These are phyloP conservation scores for Chlamydomonas sphaeroides DNA, from an alignment of 139 green algal genomes.

Conservation along the genomic window DNA sequence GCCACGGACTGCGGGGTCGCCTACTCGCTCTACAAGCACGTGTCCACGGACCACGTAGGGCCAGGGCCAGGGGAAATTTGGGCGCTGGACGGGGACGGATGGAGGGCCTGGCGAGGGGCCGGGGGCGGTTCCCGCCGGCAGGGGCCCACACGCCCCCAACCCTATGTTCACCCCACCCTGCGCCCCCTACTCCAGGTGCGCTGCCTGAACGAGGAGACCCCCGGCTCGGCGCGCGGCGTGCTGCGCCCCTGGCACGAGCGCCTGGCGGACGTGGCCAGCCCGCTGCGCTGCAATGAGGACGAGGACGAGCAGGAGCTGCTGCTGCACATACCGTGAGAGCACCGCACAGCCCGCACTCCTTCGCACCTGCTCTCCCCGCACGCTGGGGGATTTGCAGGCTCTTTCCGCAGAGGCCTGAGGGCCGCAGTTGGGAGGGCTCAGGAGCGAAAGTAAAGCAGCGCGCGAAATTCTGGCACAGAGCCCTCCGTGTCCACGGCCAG, in stretches of 20 bases:
- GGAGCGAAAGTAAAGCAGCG: no score
- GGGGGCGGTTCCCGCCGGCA: no score
- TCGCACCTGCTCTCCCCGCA: no score
- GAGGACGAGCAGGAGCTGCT: conserved; percentile 92
- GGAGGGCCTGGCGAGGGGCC: no score
- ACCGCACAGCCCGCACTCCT: no score
- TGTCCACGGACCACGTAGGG: conserved; percentile 71
- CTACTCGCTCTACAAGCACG: conserved; percentile 87
- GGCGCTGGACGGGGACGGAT: no score
- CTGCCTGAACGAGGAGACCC: conserved; percentile 82
- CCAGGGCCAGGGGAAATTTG: not conserved
- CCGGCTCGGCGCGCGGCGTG: conserved; percentile 66
- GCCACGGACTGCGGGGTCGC: conserved; percentile 78
- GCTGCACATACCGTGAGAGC: conserved; percentile 82
- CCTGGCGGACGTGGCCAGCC: conserved; percentile 48
- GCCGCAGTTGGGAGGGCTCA: no score
- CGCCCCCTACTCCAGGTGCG: conserved; percentile 63
- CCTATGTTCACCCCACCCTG: no score
- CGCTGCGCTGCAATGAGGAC: conserved; percentile 68
- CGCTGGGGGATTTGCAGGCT: no score
- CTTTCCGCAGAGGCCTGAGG: no score
- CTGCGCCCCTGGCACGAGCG: conserved; percentile 74
- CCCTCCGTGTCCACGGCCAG: no score
- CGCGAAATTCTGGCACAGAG: no score
- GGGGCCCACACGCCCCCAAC: not conserved